Evolutionary conservation across 108 stramenopile species (phyloP).

Genomic region (Fragilaria crotonensis): DNA sequence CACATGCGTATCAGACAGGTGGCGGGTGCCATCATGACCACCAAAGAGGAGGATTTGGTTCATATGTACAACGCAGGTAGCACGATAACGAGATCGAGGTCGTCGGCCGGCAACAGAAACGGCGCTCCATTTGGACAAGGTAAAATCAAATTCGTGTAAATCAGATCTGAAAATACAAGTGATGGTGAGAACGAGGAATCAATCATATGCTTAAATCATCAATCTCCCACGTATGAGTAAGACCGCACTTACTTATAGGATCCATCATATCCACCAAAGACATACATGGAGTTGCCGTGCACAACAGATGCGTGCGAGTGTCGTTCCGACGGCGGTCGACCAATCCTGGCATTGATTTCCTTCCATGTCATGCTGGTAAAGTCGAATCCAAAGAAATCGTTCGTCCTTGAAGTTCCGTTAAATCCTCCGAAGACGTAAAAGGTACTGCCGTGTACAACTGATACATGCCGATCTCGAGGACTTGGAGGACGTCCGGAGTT

Average conservation of each 20-base stretch:
- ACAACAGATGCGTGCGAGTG: slow-evolving; percentile 95
- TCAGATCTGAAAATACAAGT: too few relatives aligned
- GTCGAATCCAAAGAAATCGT: slow-evolving; percentile 89
- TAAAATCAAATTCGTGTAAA: slow-evolving; percentile 86
- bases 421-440: slow-evolving; percentile 91
- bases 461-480: slow-evolving; percentile 87
- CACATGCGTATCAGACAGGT: slow-evolving; percentile 89
- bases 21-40: slow-evolving; percentile 95
- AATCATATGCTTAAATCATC: background rate
- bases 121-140: slow-evolving; percentile 50
- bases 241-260: slow-evolving; percentile 81
- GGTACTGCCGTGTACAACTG: slow-evolving; percentile 60
- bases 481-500: slow-evolving; percentile 54
- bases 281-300: slow-evolving; percentile 67
- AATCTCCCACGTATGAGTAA: background rate
- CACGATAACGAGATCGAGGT: slow-evolving; percentile 93
- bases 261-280: slow-evolving; percentile 93
- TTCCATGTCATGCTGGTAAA: slow-evolving; percentile 75
- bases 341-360: slow-evolving; percentile 39
- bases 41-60: slow-evolving; percentile 82
- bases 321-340: slow-evolving; percentile 73
- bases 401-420: slow-evolving; percentile 81
- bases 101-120: slow-evolving; percentile 77
- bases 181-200: background rate
- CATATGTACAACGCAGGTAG: slow-evolving; percentile 77